Conservation (phyloP, 2,329 filamentous ascomycete genomes). For the Cadophora malorum region DNA sequence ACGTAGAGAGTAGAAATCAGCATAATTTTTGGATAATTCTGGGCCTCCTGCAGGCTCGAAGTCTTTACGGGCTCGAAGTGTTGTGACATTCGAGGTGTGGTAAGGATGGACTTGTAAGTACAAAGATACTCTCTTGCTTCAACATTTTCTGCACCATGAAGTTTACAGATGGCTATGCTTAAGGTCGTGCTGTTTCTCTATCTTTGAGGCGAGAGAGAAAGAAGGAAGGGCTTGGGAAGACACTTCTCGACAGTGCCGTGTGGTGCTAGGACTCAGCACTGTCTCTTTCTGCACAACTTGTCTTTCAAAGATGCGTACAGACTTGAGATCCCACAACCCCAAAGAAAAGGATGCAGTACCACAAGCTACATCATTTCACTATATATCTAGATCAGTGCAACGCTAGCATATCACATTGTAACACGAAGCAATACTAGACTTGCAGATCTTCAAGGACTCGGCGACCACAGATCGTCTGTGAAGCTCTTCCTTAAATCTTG, state of each 20-base stretch:
- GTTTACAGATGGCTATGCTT: too few species aligned
- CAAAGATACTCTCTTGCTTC: background rate
- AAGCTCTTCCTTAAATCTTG: background rate
- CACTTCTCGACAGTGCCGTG: too few species aligned
- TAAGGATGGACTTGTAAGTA: background rate
- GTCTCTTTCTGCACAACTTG: background rate
- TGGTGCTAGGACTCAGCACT: too few species aligned
- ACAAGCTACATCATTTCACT: background rate
- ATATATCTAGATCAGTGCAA: background rate
- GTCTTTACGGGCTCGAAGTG: background rate
- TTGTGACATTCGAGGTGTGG: background rate
- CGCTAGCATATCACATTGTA: background rate
- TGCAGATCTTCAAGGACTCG: background rate
- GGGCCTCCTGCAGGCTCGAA: background rate
- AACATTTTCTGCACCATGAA: too few species aligned
- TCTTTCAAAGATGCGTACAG: background rate
- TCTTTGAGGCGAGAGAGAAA: too few species aligned
- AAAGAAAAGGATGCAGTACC: background rate
- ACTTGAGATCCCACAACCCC: too few species aligned
- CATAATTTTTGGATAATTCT: background rate
- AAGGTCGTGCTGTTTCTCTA: too few species aligned
- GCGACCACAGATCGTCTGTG: background rate
- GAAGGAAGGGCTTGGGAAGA: too few species aligned
- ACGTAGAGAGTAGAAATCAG: constrained; percentile 1
- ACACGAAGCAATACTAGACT: background rate